These are phyloP conservation scores for Xylaria telfairii DNA, from an alignment of 495 filamentous ascomycete species.

Conservation along the genomic window DNA sequence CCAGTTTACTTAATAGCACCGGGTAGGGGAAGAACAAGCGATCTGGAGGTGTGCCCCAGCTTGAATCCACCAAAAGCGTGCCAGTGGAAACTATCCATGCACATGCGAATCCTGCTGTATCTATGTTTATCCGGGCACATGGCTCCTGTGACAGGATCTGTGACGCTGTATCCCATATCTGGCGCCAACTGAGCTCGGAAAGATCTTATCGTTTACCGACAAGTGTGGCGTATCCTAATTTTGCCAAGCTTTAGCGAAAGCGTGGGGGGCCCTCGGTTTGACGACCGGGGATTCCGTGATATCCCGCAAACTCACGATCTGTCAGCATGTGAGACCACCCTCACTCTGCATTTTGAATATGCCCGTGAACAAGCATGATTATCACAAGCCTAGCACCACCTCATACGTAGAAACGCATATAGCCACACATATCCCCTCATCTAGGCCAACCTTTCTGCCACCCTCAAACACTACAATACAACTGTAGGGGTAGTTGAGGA, in stretches of 20 bases:
- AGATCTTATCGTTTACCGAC: constrained; percentile 21
- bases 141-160: neutral
- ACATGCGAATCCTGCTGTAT: constrained; percentile 19
- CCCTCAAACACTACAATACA: neutral
- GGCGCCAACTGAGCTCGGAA: constrained; percentile 13
- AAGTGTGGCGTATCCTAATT: constrained; percentile 7
- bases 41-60: neutral
- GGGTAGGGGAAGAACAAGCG: neutral
- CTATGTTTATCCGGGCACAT: constrained; percentile 18
- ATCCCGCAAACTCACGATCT: constrained; percentile 10
- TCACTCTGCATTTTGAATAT: neutral
- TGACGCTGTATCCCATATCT: constrained; percentile 2
- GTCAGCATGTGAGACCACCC: constrained; percentile 2
- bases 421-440: neutral
- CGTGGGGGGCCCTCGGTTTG: constrained; percentile 22
- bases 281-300: constrained; percentile 1
- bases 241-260: constrained; percentile 19
- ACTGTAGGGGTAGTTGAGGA: neutral
- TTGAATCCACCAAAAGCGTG: neutral
- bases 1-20: neutral
- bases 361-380: neutral
- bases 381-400: neutral
- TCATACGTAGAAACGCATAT: neutral
- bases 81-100: neutral
- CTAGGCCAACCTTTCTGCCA: neutral